Evolutionary conservation across 2,329 filamentous ascomycete species (phyloP).

Genomic region (Exophiala oligosperma): DNA sequence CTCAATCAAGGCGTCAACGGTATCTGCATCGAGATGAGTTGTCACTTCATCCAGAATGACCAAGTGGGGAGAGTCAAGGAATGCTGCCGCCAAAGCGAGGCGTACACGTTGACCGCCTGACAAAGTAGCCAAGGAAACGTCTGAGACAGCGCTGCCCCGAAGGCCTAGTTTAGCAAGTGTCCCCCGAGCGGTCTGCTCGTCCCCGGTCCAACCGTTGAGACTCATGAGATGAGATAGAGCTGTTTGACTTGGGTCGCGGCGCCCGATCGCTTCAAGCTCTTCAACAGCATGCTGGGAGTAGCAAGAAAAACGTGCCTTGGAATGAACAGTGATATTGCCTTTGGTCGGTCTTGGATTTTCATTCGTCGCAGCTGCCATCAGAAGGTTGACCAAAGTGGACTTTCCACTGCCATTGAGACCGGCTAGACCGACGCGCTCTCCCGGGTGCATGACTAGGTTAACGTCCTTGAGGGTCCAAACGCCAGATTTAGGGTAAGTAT

Average conservation of each 20-base stretch:
- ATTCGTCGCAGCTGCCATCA: conserved; percentile 57
- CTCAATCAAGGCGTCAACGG: conserved; percentile 68
- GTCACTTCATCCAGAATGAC: conserved; percentile 79
- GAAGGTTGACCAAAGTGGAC: conserved; percentile 71
- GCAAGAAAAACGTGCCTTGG: conserved; percentile 69
- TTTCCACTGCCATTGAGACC: conserved; percentile 83
- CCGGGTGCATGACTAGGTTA: conserved; percentile 68
- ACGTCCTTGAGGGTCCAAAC: conserved; percentile 61
- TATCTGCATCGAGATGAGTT: conserved; percentile 82
- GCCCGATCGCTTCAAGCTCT: conserved; percentile 59
- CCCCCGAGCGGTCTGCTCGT: conserved; percentile 67
- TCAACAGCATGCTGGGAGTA: conserved; percentile 82
- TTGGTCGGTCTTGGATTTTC: conserved; percentile 48
- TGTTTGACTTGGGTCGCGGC: conserved; percentile 56
- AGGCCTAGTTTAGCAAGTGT: conserved; percentile 70
- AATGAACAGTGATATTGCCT: conserved; percentile 65
- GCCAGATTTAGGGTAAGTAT: conserved; percentile 56
- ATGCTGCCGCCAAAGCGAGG: conserved; percentile 66
- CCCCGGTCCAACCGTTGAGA: conserved; percentile 39
- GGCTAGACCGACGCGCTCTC: conserved; percentile 72
- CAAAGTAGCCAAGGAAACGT: conserved; percentile 70
- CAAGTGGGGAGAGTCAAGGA: conserved; percentile 68
- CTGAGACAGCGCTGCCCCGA: conserved; percentile 67
- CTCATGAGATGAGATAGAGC: conserved; percentile 63
- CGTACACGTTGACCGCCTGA: conserved; percentile 76